Evolutionary conservation across 192 early-diverging fungal species (phyloP), one percentile per base, ranked within the genome.

Genomic region (Phlyctochytrium bullatum): DNA sequence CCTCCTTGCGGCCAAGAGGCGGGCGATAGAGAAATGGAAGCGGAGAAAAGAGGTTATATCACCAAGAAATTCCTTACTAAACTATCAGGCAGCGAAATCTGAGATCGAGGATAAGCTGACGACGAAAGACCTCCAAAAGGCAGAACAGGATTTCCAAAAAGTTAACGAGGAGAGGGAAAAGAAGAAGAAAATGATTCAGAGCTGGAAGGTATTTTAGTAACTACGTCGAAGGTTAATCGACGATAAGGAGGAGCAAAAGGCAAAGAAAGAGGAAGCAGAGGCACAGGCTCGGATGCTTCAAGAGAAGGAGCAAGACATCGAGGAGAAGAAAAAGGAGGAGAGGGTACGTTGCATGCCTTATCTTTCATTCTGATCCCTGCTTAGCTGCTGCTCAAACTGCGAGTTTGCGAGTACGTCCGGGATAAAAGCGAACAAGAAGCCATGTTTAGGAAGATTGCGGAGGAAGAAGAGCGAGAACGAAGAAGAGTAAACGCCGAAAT

Each of bases 21-120:
- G 56, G n/a, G 69, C 69, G 0, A 64, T 71, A 20, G 3, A 6
- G 25, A n/a, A 28, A 12, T 71, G 69, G 69, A 71, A 65, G 36
- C 31, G 64, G 53, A 12, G 36, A 24, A 71, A 64, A 20, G 40
- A 47, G 40, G 40, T 47, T 14, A 47, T n/a, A n/a, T n/a, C n/a
- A n/a, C n/a, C 6, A 47, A 47, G 20, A 47, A 47, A 47, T 47
- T 20, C 40, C 20, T 47, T 47, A 14, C 40, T 47, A 47, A 47
- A 14, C 40, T 47, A 14, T 47, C 40, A 47, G 20, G 40, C 40
- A 47, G 20, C 40, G 40, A 47, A 47, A 47, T 47, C 40, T 47
- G 40, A 47, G 20, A 6, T 47, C 40, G 6, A 6, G 6, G 40
- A 47, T 14, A 47, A 14, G 10, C 40, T 20, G 1, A 31, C 32